A percentile compares a stretch with the other conserved stretches of the same genome.
These are phyloP conservation scores for Striga hermonthica DNA, from an alignment of 305 asterid genomes.

Conservation along the genomic window DNA sequence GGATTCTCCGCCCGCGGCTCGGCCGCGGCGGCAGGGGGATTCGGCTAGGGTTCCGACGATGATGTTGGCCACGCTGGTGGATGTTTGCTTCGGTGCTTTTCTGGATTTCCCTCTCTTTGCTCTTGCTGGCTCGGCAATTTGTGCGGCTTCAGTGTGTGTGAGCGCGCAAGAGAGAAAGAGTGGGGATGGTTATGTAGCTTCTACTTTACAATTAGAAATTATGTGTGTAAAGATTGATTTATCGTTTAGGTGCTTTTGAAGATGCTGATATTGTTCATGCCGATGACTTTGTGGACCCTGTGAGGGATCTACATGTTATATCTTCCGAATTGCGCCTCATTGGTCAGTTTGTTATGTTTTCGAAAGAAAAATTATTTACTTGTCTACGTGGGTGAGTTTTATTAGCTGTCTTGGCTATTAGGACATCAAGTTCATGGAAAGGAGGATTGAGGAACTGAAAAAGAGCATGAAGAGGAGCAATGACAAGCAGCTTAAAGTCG, in stretches of 20 bases:
- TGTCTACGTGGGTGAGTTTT: too few relatives aligned
- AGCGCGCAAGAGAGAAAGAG: neutral
- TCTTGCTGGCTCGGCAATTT: conserved; percentile 37
- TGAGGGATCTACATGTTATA: conserved; percentile 86
- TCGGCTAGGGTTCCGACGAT: conserved; percentile 43
- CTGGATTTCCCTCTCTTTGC: conserved; percentile 53
- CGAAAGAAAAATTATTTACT: too few relatives aligned
- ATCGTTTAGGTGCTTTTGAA: conserved; percentile 91
- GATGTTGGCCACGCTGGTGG: conserved; percentile 63
- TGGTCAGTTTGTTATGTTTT: conserved; percentile 32
- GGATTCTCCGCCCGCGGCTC: conserved; percentile 36
- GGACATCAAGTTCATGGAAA: conserved; percentile 90
- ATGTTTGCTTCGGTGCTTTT: conserved; percentile 48
- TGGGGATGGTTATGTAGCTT: too few relatives aligned
- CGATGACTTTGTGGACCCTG: conserved; percentile 91
- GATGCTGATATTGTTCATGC: conserved; percentile 92
- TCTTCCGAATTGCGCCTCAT: conserved; percentile 81
- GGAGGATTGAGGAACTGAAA: conserved; percentile 85
- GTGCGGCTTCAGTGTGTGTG: conserved; percentile 30
- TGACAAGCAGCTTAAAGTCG: conserved; percentile 89
- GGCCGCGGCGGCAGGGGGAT: conserved; percentile 35
- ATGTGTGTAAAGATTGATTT: too few relatives aligned
- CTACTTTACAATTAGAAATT: too few relatives aligned
- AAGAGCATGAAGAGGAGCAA: conserved; percentile 99
- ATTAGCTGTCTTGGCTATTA: conserved; percentile 34